Evolutionary conservation across 805 yeast genomes (phyloP).

Genomic region (Starmerella sirachaensis): DNA sequence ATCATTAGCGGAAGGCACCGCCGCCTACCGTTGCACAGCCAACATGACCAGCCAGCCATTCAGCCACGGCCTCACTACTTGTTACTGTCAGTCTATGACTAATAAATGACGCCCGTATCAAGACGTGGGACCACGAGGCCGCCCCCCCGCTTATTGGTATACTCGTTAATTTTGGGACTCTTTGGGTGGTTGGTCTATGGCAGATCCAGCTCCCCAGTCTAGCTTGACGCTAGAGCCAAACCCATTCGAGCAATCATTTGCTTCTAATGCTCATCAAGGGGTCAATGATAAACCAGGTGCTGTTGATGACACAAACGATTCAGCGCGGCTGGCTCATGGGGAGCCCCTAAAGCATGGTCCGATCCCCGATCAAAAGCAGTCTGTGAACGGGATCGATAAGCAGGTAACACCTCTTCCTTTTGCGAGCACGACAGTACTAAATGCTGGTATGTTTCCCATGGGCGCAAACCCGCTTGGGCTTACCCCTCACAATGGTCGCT

Average conservation of each 20-base stretch:
- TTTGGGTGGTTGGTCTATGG: too few species aligned
- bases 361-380: background rate
- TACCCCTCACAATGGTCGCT: conserved; percentile 6
- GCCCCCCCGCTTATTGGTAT: too few species aligned
- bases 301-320: background rate
- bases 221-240: conserved; percentile 75
- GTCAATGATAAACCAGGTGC: background rate
- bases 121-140: too few species aligned
- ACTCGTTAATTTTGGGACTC: too few species aligned
- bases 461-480: conserved; percentile 3
- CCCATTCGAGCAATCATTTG: conserved; percentile 91
- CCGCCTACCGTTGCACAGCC: too few species aligned
- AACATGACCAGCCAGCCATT: too few species aligned
- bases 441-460: background rate
- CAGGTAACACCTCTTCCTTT: conserved; percentile 17
- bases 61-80: too few species aligned
- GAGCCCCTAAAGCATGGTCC: too few species aligned
- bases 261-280: conserved; percentile 34
- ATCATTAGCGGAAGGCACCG: too few species aligned
- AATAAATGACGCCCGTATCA: too few species aligned
- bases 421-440: background rate
- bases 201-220: conserved; percentile 15
- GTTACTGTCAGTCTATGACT: too few species aligned
- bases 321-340: background rate
- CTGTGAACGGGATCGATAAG: conserved; percentile 14